Evolutionary conservation across 2,329 filamentous ascomycete genomes (phyloP), one percentile per base, ranked within the genome.

Genomic region (Zasmidium cellare): DNA sequence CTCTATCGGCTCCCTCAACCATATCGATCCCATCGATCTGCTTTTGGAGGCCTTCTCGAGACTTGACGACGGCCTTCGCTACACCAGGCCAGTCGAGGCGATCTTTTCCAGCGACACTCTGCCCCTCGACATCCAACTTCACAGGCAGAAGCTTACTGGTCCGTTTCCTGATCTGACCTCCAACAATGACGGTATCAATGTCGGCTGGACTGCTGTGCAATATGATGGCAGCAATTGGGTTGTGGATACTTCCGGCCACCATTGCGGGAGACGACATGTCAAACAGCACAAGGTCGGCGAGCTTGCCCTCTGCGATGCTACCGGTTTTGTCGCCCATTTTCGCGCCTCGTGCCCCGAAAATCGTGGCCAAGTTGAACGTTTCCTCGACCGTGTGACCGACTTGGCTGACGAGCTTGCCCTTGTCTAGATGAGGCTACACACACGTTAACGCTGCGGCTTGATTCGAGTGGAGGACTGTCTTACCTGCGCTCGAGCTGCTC

Each of bases 231-330:
- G 74, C 74, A 11, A 80, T 67, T 1, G 77, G 76, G 59, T 80
- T 73, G 38, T 77, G 70, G 48, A 76, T 69, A 6, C 70, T 74
- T 1, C 69, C 76, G 54, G 72, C 74, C 1, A 79, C 67, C 75
- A 80, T 79, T 2, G 62, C 68, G 1, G 77, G 74, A 47, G 71
- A 76, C 18, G 69, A 45, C 0, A 70, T 72, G 59, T 80, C 77
- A 51, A 81, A 82, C 0, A 83, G 70, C 2, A 80, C 71, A 0
- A 84, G 58, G 66, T 83, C 81, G 1, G 81, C 81, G 11, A 25
- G 16, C 18, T 49, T 49, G 5, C 19, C 46, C 22, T 25, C 46
- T 9, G 46, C 46, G 16, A 49, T 49, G 46, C 46, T 49, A 12
- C 46, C 46, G 22, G 23, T 49, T 20, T 49, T 49, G 22, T 49